Evolutionary conservation across 495 filamentous ascomycete genomes (phyloP).

Genomic region (Rhypophila decipiens): DNA sequence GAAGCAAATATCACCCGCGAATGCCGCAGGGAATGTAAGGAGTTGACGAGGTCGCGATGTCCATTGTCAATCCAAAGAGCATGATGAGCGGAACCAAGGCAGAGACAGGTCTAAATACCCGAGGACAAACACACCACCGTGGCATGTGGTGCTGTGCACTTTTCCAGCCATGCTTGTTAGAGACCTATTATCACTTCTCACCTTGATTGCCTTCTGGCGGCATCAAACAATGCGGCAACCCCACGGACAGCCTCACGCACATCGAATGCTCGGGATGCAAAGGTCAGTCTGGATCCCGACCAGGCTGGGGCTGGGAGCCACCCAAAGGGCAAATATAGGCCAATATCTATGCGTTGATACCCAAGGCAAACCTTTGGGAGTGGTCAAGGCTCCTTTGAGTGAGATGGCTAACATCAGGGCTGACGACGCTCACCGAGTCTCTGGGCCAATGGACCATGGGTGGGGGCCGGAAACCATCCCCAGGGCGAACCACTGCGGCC

Average conservation of each 20-base stretch:
- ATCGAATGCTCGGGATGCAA: not conserved
- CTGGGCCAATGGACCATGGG: slow-evolving; percentile 12
- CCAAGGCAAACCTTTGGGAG: slow-evolving; percentile 17
- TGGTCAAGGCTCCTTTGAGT: slow-evolving; percentile 6
- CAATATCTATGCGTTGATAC: slow-evolving; percentile 10
- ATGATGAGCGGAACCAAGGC: not conserved
- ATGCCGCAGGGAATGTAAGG: no score
- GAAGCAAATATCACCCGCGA: no score
- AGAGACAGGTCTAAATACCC: slow-evolving; percentile 2
- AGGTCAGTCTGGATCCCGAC: not conserved
- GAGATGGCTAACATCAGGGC: slow-evolving; percentile 15
- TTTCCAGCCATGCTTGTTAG: not conserved
- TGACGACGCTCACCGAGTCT: slow-evolving; percentile 19
- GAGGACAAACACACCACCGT: not conserved
- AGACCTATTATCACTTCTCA: not conserved
- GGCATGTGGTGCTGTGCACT: not conserved
- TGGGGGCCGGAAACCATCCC: slow-evolving; percentile 6
- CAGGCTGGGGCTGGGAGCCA: not conserved
- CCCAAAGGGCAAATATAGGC: slow-evolving; percentile 1
- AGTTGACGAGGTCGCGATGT: no score
- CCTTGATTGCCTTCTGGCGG: slow-evolving; percentile 1
- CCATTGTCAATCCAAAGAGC: no score
- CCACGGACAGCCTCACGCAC: slow-evolving; percentile 3
- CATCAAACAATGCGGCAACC: slow-evolving; percentile 3
- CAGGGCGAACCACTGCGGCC: slow-evolving; percentile 13